These are phyloP conservation scores for Epichloe sibirici DNA, from an alignment of 2,329 filamentous ascomycete species.

Conservation along the genomic window DNA sequence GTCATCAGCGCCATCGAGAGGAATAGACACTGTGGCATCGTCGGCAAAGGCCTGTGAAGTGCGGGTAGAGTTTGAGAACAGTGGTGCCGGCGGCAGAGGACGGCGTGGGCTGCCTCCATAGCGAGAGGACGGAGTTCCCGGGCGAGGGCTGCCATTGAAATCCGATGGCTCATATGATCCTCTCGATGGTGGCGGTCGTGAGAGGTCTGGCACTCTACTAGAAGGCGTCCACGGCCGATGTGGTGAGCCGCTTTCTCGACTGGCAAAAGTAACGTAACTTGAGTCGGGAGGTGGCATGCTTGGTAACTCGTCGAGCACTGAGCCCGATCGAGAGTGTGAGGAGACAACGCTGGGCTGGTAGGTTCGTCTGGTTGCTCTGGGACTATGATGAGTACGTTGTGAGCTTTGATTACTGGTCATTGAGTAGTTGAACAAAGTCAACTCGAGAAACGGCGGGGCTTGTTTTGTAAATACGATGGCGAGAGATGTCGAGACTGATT, in stretches of 20 bases:
- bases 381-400: constrained; percentile 30
- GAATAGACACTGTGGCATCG: constrained; percentile 61
- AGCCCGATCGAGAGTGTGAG: constrained; percentile 31
- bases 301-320: constrained; percentile 43
- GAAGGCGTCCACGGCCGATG: constrained; percentile 48
- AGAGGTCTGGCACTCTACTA: constrained; percentile 45
- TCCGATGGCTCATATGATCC: constrained; percentile 76
- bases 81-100: constrained; percentile 75
- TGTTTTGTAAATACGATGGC: background rate
- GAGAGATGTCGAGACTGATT: background rate
- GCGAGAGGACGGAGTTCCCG: constrained; percentile 78
- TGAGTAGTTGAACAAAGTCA: constrained; percentile 12
- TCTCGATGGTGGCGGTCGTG: constrained; percentile 57
- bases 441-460: constrained; percentile 17
- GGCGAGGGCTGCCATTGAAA: constrained; percentile 77
- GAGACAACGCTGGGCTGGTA: constrained; percentile 44
- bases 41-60: constrained; percentile 45
- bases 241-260: constrained; percentile 33
- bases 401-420: constrained; percentile 18
- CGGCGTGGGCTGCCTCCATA: constrained; percentile 82
- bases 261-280: constrained; percentile 47
- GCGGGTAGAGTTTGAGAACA: constrained; percentile 53
- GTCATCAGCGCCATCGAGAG: constrained; percentile 55
- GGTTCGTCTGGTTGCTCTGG: constrained; percentile 26
- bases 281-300: constrained; percentile 51